A percentile compares a stretch with the other conserved stretches of the same genome.
Conservation (phyloP, 1,139 yeast species). For the Kodamaea fungicola region DNA sequence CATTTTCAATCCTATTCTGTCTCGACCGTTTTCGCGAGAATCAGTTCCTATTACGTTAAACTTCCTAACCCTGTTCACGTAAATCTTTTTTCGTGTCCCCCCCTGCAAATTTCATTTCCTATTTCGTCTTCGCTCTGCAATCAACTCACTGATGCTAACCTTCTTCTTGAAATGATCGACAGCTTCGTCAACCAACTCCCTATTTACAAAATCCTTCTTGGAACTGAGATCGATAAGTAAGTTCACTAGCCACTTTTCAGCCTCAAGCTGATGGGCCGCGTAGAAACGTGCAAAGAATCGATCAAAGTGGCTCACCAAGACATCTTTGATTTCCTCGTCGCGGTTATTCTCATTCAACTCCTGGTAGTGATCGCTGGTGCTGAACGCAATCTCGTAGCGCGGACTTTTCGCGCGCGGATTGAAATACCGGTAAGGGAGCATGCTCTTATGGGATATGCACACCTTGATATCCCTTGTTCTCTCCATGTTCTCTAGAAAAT, state of each 20-base stretch:
- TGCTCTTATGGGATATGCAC: constrained; percentile 12
- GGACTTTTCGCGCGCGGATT: constrained; percentile 1
- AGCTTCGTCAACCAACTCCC: constrained; percentile 8
- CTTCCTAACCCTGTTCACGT: too few relatives aligned
- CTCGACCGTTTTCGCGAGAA: too few relatives aligned
- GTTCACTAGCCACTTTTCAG: constrained; percentile 14
- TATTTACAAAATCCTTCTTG: constrained; percentile 7
- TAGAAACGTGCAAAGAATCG: constrained; percentile 15
- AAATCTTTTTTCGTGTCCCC: too few relatives aligned
- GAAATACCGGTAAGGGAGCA: constrained; percentile 10
- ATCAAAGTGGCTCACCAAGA: constrained; percentile 13
- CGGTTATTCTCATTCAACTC: constrained; percentile 7
- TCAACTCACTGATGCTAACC: constrained; percentile 7
- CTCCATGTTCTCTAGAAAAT: constrained; percentile 10
- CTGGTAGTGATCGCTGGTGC: constrained; percentile 4
- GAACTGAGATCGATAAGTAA: constrained; percentile 9
- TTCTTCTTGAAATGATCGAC: constrained; percentile 9
- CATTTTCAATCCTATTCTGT: too few relatives aligned
- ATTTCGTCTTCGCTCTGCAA: not conserved
- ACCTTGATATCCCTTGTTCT: constrained; percentile 11
- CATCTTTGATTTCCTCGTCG: constrained; percentile 10
- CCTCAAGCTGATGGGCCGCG: constrained; percentile 10
- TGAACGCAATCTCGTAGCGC: constrained; percentile 9
- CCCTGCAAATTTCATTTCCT: too few relatives aligned
- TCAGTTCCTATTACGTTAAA: too few relatives aligned